Percentiles rank a stretch among this genome's conserved stretches.
Conservation (phyloP, 306 rosid species). For the Nissolia schottii region DNA sequence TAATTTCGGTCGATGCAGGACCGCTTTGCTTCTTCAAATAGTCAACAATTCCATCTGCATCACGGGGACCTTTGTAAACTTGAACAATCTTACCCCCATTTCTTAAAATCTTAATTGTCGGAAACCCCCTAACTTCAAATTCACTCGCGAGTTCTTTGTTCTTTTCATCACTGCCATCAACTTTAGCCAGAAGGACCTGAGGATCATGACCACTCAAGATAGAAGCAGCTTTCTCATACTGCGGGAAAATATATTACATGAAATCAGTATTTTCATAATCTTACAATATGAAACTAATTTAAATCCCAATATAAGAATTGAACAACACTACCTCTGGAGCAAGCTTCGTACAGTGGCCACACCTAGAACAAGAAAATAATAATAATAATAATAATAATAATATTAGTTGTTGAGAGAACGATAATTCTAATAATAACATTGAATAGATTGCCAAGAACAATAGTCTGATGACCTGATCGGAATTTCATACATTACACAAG, state of each 20-base stretch:
- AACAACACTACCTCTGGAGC: constrained; percentile 64
- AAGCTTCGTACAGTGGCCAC: constrained; percentile 75
- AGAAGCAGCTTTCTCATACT: constrained; percentile 81
- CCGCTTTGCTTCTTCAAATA: constrained; percentile 77
- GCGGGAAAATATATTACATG: constrained; percentile 8
- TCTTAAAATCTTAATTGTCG: constrained; percentile 73
- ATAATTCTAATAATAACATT: background rate
- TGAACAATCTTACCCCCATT: constrained; percentile 64
- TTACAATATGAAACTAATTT: background rate
- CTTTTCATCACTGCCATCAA: constrained; percentile 56
- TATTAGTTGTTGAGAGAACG: background rate
- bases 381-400: background rate
- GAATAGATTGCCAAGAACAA: background rate
- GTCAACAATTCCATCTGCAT: constrained; percentile 67
- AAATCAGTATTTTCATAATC: background rate
- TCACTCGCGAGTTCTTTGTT: constrained; percentile 48
- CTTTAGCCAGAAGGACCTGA: constrained; percentile 59
- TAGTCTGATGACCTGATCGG: background rate
- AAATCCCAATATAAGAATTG: background rate
- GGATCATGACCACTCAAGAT: constrained; percentile 64
- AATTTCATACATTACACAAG: background rate
- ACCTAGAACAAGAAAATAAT: constrained; percentile 41
- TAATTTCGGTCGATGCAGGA: constrained; percentile 60
- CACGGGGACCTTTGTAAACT: constrained; percentile 79
- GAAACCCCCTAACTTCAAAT: constrained; percentile 56